Conservation (phyloP, 2,329 filamentous ascomycete species). For the Pezicula neosporulosa region DNA sequence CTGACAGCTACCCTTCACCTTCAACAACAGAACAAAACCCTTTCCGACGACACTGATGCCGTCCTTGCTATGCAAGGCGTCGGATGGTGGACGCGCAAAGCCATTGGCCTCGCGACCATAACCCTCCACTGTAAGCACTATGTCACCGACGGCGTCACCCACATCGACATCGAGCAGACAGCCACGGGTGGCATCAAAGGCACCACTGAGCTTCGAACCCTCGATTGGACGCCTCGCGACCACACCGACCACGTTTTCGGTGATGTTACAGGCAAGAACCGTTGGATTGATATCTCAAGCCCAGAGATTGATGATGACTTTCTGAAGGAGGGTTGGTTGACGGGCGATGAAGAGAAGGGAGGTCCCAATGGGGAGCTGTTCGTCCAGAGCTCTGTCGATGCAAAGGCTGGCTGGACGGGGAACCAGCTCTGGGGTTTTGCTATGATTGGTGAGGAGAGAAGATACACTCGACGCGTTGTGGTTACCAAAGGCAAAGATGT, state of each 20-base stretch:
- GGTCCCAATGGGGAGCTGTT: slow-evolving; percentile 38
- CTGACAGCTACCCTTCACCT: slow-evolving; percentile 1
- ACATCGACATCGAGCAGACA: slow-evolving; percentile 59
- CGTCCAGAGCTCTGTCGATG: slow-evolving; percentile 45
- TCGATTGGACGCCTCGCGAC: slow-evolving; percentile 50
- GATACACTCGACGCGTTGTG: slow-evolving; percentile 34
- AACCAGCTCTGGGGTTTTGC: slow-evolving; percentile 49
- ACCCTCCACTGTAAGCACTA: slow-evolving; percentile 42
- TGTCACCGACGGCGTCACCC: slow-evolving; percentile 34
- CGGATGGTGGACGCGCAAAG: slow-evolving; percentile 56
- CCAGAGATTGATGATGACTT: slow-evolving; percentile 34
- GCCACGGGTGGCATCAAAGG: slow-evolving; percentile 59
- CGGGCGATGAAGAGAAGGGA: slow-evolving; percentile 36
- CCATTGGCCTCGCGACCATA: slow-evolving; percentile 55
- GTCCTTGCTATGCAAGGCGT: slow-evolving; percentile 57
- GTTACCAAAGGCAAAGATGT: slow-evolving; percentile 34
- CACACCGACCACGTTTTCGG: slow-evolving; percentile 64
- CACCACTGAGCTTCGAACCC: slow-evolving; percentile 51
- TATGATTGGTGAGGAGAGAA: slow-evolving; percentile 35
- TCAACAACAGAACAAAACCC: slow-evolving; percentile 50
- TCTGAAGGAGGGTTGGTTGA: slow-evolving; percentile 46
- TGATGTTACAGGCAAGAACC: slow-evolving; percentile 44
- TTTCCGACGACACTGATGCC: slow-evolving; percentile 54
- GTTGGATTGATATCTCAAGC: slow-evolving; percentile 33
- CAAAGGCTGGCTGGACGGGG: slow-evolving; percentile 48